Evolutionary conservation across 805 yeast genomes (phyloP).

Genomic region (Wickerhamia fluorescens): DNA sequence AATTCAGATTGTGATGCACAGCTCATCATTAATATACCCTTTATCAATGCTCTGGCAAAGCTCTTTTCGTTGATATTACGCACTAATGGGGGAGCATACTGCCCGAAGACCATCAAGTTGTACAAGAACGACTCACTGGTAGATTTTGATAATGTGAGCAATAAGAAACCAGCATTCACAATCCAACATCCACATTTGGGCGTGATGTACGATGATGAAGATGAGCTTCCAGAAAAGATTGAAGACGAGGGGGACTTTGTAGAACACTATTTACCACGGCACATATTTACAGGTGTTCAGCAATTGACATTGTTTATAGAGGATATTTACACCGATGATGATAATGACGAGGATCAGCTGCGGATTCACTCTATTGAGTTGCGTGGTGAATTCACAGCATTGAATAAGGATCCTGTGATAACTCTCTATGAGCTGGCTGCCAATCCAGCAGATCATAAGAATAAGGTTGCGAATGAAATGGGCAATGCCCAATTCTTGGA

Average conservation of each 20-base stretch:
- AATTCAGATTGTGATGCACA: constrained; percentile 82
- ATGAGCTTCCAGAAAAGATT: constrained; percentile 25
- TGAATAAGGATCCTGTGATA: constrained; percentile 62
- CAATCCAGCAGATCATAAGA: constrained; percentile 80
- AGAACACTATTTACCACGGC: constrained; percentile 77
- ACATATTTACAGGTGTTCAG: constrained; percentile 61
- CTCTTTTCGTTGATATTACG: constrained; percentile 68
- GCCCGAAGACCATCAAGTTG: constrained; percentile 64
- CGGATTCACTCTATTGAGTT: constrained; percentile 66
- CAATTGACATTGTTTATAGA: constrained; percentile 63
- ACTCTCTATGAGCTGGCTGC: constrained; percentile 87
- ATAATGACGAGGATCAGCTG: constrained; percentile 47
- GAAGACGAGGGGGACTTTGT: constrained; percentile 48
- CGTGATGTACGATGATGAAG: constrained; percentile 32
- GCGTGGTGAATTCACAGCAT: constrained; percentile 60
- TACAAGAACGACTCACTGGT: constrained; percentile 63
- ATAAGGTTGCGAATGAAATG: constrained; percentile 8
- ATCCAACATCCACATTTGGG: constrained; percentile 65
- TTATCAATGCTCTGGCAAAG: constrained; percentile 61
- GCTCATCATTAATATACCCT: constrained; percentile 70
- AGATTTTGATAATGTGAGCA: constrained; percentile 63
- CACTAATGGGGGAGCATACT: constrained; percentile 51
- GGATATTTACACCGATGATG: constrained; percentile 43
- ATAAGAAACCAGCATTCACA: constrained; percentile 41
- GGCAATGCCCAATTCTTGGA: constrained; percentile 2